Percentiles rank a stretch among this genome's conserved stretches.
These are phyloP conservation scores for Clarkia xantiana DNA, from an alignment of 345 rosid genomes.

Conservation along the genomic window DNA sequence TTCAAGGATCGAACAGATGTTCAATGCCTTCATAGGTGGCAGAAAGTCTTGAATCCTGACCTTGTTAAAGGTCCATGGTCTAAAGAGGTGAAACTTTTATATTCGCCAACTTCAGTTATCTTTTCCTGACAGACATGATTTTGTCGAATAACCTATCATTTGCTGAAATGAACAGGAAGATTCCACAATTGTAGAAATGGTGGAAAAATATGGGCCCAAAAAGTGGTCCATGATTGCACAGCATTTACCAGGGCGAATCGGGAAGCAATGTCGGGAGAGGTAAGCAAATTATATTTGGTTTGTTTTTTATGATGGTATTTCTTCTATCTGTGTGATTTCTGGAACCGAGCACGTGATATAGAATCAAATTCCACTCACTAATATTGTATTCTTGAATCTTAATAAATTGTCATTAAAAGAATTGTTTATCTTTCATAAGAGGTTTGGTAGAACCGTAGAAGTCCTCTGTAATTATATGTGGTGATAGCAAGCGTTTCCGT, in stretches of 20 bases:
- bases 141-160: too few relatives aligned
- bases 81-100: constrained; percentile 54
- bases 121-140: constrained; percentile 2
- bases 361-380: not conserved
- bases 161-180: constrained; percentile 46
- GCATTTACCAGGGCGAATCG: constrained; percentile 92
- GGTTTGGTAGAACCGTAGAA: not conserved
- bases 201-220: constrained; percentile 73
- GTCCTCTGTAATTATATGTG: not conserved
- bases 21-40: constrained; percentile 99
- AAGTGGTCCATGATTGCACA: constrained; percentile 98
- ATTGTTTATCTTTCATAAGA: not conserved
- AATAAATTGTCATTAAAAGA: too few relatives aligned
- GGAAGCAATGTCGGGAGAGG: constrained; percentile 98
- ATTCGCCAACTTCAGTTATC: constrained; percentile 1
- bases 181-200: constrained; percentile 68
- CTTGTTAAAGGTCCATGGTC: constrained; percentile 99
- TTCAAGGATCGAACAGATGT: constrained; percentile 99
- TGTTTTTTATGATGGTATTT: not conserved
- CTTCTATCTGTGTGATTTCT: too few relatives aligned
- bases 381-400: too few relatives aligned
- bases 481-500: not conserved
- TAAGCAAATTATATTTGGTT: constrained; percentile 12
- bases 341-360: too few relatives aligned
- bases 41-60: constrained; percentile 97